phyloP scores from a whole-genome alignment of 2,329 filamentous ascomycete genomes.

The Alternaria sp. region DNA sequence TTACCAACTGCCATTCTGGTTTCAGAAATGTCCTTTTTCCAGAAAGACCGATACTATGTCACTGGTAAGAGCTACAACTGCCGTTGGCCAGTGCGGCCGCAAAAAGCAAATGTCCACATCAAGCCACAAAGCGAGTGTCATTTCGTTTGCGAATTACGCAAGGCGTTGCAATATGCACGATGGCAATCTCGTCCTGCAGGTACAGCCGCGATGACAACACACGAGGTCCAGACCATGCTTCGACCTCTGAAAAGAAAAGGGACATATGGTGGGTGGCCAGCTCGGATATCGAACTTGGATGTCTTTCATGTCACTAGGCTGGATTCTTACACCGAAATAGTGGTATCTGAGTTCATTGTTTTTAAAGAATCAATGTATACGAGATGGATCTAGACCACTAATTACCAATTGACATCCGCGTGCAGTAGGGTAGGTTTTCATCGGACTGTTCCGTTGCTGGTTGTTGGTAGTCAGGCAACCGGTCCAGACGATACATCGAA shows the following conservation, averaged over 20 bases:
- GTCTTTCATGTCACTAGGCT: not conserved
- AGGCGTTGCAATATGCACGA: conserved; percentile 1
- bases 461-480: not conserved
- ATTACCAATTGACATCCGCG: not conserved
- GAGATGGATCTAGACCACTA: not conserved
- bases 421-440: not conserved
- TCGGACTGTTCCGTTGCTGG: not conserved
- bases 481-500: not conserved
- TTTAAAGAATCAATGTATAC: not conserved
- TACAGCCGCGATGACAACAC: not conserved
- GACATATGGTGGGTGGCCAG: not conserved
- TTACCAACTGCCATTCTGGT: not conserved
- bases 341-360: not conserved
- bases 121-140: not conserved
- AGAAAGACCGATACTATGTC: not conserved
- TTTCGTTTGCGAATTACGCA: not conserved
- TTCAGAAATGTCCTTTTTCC: not conserved
- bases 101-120: not conserved
- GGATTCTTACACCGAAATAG: not conserved
- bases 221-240: not conserved
- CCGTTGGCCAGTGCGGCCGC: not conserved
- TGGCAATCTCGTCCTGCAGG: conserved; percentile 3
- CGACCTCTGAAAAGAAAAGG: not conserved
- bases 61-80: not conserved
- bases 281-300: not conserved